These are phyloP conservation scores for Xylariales sp. DNA, from an alignment of 2,329 filamentous ascomycete genomes.

Conservation along the genomic window DNA sequence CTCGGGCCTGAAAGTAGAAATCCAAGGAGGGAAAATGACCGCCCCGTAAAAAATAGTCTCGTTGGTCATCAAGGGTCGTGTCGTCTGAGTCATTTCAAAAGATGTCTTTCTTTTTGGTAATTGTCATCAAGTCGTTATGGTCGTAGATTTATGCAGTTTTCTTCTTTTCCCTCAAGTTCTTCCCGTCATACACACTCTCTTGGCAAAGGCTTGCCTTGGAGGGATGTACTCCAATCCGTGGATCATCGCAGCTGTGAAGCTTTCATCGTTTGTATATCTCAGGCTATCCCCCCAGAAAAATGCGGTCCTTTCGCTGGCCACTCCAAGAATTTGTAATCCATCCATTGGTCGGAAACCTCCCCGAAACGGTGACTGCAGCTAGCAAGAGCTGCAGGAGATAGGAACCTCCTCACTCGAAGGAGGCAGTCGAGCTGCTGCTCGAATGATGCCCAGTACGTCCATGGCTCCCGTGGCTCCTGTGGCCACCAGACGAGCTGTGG, in stretches of 20 bases:
- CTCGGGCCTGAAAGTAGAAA: too few species aligned
- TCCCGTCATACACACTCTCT: too few species aligned
- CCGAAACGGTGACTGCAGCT: background rate
- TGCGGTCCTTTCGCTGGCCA: background rate
- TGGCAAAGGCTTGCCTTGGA: too few species aligned
- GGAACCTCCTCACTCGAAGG: slow-evolving; percentile 43
- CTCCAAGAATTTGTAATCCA: slow-evolving; percentile 14
- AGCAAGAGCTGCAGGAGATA: slow-evolving; percentile 1
- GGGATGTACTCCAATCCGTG: too few species aligned
- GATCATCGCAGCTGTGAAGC: slow-evolving; percentile 31
- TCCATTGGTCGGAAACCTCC: slow-evolving; percentile 14
- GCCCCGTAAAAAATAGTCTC: background rate
- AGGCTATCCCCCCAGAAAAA: slow-evolving; percentile 12
- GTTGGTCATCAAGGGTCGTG: slow-evolving; percentile 1
- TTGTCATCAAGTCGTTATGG: slow-evolving; percentile 17
- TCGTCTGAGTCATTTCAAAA: too few species aligned
- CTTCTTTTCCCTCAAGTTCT: too few species aligned
- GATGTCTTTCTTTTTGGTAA: slow-evolving; percentile 9
- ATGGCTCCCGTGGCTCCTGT: slow-evolving; percentile 38
- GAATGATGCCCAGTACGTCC: slow-evolving; percentile 54
- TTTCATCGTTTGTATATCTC: slow-evolving; percentile 30
- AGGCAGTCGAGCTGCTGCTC: slow-evolving; percentile 59
- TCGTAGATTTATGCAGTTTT: slow-evolving; percentile 30
- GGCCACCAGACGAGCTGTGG: slow-evolving; percentile 39
- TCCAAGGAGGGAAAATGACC: background rate